Conservation (phyloP, 164 flowering plant genomes). For the Macadamia tetraphylla region DNA sequence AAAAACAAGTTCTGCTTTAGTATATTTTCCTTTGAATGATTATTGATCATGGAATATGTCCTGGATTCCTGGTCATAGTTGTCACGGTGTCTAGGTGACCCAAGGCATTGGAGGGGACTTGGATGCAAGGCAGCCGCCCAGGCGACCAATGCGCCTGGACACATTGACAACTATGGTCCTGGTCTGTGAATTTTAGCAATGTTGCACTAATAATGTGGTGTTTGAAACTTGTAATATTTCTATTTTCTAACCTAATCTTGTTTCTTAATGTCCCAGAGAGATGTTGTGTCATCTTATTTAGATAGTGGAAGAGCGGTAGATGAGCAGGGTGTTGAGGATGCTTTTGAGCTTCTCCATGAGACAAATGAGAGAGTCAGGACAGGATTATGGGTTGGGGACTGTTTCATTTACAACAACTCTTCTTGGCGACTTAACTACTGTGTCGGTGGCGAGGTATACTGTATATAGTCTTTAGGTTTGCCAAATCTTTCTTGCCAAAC, state of each 20-base stretch:
- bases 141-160: too few species aligned
- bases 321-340: constrained; percentile 96
- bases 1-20: neutral
- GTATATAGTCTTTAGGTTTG: neutral
- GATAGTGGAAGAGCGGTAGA: constrained; percentile 83
- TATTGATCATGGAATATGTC: too few species aligned
- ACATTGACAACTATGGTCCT: too few species aligned
- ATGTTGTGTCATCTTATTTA: constrained; percentile 66
- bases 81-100: too few species aligned
- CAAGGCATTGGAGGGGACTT: too few species aligned
- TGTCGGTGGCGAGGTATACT: constrained; percentile 96
- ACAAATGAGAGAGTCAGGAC: constrained; percentile 89
- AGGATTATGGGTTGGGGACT: constrained; percentile 97
- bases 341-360: constrained; percentile 95
- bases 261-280: constrained; percentile 53
- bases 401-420: constrained; percentile 88
- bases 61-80: too few species aligned
- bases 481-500: neutral
- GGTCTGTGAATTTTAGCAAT: too few species aligned
- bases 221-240: too few species aligned
- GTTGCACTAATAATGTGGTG: too few species aligned
- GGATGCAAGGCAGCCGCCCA: too few species aligned
- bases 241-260: constrained; percentile 2
- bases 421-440: constrained; percentile 96
- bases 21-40: neutral